A percentile compares a stretch with the other conserved stretches of the same genome.
Conservation (phyloP, 116 monocot genomes). For the Phalaenopsis hybrid region DNA sequence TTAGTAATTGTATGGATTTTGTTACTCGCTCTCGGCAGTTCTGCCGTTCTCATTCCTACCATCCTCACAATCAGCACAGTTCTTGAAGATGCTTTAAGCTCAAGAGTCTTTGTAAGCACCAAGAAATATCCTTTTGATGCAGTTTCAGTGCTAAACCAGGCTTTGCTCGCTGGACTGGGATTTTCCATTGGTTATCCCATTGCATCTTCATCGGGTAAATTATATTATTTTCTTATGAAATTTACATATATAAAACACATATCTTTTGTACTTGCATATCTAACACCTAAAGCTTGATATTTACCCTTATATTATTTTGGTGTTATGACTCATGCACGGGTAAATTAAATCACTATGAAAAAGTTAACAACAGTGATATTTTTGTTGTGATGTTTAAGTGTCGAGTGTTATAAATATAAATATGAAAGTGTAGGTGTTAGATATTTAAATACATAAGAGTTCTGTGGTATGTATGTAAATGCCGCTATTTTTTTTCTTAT, state of each 20-base stretch:
- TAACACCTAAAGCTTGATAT: too few species aligned
- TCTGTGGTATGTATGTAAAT: too few species aligned
- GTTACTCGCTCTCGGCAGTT: constrained; percentile 57
- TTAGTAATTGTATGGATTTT: constrained; percentile 77
- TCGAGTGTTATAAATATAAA: too few species aligned
- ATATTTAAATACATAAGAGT: too few species aligned
- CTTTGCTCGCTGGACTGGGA: constrained; percentile 59
- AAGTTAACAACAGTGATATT: too few species aligned
- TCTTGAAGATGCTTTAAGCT: constrained; percentile 32
- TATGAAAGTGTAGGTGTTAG: too few species aligned
- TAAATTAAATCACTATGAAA: too few species aligned
- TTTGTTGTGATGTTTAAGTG: too few species aligned
- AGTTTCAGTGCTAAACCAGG: constrained; percentile 28
- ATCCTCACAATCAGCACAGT: constrained; percentile 28
- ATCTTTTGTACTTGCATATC: too few species aligned
- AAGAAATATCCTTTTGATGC: constrained; percentile 43
- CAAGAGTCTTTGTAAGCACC: constrained; percentile 21
- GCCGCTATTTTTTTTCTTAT: not conserved
- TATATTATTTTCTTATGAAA: not conserved
- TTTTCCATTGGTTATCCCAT: constrained; percentile 65
- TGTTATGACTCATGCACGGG: too few species aligned
- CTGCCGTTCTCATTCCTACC: constrained; percentile 45
- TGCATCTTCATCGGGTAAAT: constrained; percentile 75
- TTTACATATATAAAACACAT: too few species aligned
- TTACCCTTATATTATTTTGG: too few species aligned